phyloP scores from a whole-genome alignment of 176 grass and related monocot species.

The Leersia perrieri region DNA sequence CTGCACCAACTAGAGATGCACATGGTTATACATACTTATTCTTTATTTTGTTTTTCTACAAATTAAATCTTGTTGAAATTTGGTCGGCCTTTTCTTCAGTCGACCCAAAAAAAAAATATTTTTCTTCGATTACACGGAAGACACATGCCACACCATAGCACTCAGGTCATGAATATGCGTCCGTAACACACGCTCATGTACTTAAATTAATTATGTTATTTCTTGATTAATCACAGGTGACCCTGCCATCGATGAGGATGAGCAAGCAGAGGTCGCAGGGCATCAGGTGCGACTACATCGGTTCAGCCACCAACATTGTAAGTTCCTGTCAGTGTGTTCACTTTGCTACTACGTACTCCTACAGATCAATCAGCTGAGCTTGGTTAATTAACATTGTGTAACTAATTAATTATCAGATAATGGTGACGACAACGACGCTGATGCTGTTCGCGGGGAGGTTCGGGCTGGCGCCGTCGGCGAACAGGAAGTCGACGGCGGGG shows the following conservation, averaged over 20 bases:
- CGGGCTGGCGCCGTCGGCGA: slow-evolving; percentile 94
- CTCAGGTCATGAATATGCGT: no score
- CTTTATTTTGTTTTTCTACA: no score
- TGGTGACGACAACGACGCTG: slow-evolving; percentile 89
- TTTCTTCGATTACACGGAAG: no score
- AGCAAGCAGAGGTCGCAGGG: slow-evolving; percentile 47
- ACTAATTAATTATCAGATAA: slow-evolving; percentile 53
- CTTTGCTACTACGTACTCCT: no score
- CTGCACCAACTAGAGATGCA: no score
- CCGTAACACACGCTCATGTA: no score
- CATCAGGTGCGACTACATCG: slow-evolving; percentile 90
- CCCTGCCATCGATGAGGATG: slow-evolving; percentile 41
- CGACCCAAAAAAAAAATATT: no score
- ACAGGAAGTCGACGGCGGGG: slow-evolving; percentile 84
- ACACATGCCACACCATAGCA: no score
- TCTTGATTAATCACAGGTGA: slow-evolving; percentile 10
- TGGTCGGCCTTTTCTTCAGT: no score
- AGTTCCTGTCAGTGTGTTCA: neutral
- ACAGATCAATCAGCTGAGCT: neutral
- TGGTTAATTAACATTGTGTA: neutral
- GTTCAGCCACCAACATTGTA: slow-evolving; percentile 83
- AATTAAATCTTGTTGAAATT: no score
- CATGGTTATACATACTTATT: no score
- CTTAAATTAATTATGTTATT: no score
- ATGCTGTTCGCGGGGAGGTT: slow-evolving; percentile 93